Percentiles rank a stretch among this genome's conserved stretches.
Conservation (phyloP, 73 alveolate genomes). For the Paramecium pentaurelia region DNA sequence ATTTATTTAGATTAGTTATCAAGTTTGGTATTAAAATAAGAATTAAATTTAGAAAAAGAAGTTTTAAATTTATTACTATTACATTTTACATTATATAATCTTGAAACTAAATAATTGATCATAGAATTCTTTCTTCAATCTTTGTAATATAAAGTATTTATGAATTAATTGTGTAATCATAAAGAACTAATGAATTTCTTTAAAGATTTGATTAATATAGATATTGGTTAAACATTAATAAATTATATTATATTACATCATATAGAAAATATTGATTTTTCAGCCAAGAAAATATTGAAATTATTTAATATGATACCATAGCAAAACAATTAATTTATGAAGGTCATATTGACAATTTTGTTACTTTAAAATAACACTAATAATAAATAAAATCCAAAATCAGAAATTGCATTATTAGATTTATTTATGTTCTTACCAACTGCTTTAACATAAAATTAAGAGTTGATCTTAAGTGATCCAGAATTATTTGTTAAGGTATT, state of each 20-base stretch:
- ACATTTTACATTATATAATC: not conserved
- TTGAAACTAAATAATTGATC: not conserved
- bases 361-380: not conserved
- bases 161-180: slow-evolving; percentile 3
- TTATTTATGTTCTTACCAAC: slow-evolving; percentile 2
- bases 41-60: not conserved
- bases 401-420: not conserved
- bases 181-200: not conserved
- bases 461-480: not conserved
- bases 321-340: not conserved
- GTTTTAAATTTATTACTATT: not conserved
- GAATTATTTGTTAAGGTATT: not conserved
- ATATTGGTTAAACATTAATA: not conserved
- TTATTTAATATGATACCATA: not conserved
- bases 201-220: not conserved
- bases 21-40: not conserved
- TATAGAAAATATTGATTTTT: not conserved
- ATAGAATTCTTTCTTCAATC: slow-evolving; percentile 21
- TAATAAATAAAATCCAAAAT: not conserved
- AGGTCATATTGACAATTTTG: not conserved
- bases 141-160: not conserved
- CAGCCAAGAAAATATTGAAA: not conserved
- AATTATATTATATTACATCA: slow-evolving; percentile 29
- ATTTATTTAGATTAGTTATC: not conserved
- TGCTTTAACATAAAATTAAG: not conserved